Percentiles rank a stretch among this genome's conserved stretches.
phyloP scores from a whole-genome alignment of 1,139 yeast species.

The Blastobotrys niveus region DNA sequence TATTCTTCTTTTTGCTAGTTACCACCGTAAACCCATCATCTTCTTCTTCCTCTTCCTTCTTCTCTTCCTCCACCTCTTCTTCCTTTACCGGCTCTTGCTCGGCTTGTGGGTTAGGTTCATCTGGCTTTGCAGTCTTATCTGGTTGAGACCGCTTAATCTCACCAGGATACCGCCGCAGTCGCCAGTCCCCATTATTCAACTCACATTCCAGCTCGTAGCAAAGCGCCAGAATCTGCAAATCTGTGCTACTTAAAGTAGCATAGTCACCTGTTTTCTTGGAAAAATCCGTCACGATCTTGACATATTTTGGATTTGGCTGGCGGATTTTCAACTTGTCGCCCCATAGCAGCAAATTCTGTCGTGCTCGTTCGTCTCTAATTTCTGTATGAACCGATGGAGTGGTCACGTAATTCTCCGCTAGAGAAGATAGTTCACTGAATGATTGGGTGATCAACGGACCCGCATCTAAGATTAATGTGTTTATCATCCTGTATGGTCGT shows the following conservation, averaged over 20 bases:
- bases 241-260: slow-evolving; percentile 80
- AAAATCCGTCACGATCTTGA: slow-evolving; percentile 64
- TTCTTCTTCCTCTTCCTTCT: slow-evolving; percentile 20
- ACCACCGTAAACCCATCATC: slow-evolving; percentile 33
- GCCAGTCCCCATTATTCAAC: slow-evolving; percentile 58
- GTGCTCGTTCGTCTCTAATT: slow-evolving; percentile 77
- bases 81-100: slow-evolving; percentile 3
- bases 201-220: slow-evolving; percentile 83
- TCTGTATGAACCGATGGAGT: slow-evolving; percentile 90
- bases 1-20: slow-evolving; percentile 19
- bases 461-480: slow-evolving; percentile 74
- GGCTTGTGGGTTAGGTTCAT: slow-evolving; percentile 5
- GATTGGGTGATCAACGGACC: slow-evolving; percentile 89
- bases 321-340: slow-evolving; percentile 48
- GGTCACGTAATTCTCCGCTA: slow-evolving; percentile 67
- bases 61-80: slow-evolving; percentile 6
- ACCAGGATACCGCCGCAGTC: slow-evolving; percentile 65
- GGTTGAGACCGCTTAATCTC: not conserved
- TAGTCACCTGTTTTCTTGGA: slow-evolving; percentile 89
- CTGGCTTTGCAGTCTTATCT: too few species aligned
- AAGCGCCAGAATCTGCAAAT: slow-evolving; percentile 85
- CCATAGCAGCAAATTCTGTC: slow-evolving; percentile 75
- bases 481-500: slow-evolving; percentile 16
- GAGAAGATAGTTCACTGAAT: slow-evolving; percentile 64
- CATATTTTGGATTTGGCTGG: slow-evolving; percentile 66